Conservation (phyloP, 2,329 filamentous ascomycete species). For the Penicillium sclerotiorum region DNA sequence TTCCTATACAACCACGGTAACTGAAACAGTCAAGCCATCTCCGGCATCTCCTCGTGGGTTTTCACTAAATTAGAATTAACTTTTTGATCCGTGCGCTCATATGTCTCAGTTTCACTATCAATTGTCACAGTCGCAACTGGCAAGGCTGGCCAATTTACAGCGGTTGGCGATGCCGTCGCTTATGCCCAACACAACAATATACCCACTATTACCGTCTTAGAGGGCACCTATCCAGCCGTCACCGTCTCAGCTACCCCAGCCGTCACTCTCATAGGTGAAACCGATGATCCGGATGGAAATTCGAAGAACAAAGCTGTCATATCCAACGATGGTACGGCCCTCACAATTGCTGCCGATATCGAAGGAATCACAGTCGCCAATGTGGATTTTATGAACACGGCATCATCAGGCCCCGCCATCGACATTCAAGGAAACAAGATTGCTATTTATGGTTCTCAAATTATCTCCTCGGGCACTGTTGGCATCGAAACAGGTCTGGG, state of each 20-base stretch:
- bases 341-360: slow-evolving; percentile 35
- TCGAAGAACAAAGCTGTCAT: slow-evolving; percentile 44
- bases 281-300: slow-evolving; percentile 32
- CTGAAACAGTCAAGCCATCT: not conserved
- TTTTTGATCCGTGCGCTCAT: not conserved
- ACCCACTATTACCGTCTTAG: slow-evolving; percentile 49
- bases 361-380: slow-evolving; percentile 42
- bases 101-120: slow-evolving; percentile 9
- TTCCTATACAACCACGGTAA: not conserved
- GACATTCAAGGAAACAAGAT: slow-evolving; percentile 44
- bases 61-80: not conserved
- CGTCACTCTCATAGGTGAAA: slow-evolving; percentile 47
- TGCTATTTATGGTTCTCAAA: slow-evolving; percentile 48
- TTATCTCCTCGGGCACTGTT: slow-evolving; percentile 42
- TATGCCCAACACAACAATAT: slow-evolving; percentile 47
- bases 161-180: slow-evolving; percentile 48
- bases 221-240: slow-evolving; percentile 51
- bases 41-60: not conserved
- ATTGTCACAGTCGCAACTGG: slow-evolving; percentile 50
- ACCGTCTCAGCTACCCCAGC: slow-evolving; percentile 44
- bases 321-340: slow-evolving; percentile 24
- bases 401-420: slow-evolving; percentile 24
- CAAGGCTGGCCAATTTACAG: slow-evolving; percentile 51
- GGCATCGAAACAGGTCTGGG: slow-evolving; percentile 34
- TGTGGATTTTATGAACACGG: slow-evolving; percentile 39